A percentile compares a stretch with the other conserved stretches of the same genome.
These are phyloP conservation scores for Rhizophagus clarus DNA, from an alignment of 192 early-diverging fungal species.

Conservation along the genomic window DNA sequence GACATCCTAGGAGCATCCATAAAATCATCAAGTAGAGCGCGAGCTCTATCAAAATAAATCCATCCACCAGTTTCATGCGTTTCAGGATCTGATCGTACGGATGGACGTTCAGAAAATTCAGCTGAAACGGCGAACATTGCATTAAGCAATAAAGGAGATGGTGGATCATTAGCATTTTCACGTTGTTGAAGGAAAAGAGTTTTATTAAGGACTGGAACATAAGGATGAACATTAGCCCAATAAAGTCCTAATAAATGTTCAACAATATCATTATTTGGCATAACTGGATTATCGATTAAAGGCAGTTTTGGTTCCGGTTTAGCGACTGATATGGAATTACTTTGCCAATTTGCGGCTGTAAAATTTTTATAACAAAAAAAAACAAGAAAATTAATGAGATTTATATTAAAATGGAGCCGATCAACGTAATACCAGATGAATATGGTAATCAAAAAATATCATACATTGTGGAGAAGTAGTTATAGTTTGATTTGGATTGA, in stretches of 20 bases:
- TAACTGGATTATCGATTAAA: background rate
- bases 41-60: constrained; percentile 15
- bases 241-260: constrained; percentile 23
- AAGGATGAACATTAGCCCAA: constrained; percentile 27
- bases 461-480: background rate
- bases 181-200: constrained; percentile 2
- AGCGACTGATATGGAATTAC: background rate
- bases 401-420: background rate
- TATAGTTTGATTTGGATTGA: background rate
- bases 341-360: background rate
- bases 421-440: background rate
- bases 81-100: background rate
- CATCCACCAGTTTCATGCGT: background rate
- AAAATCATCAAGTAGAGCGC: constrained; percentile 15
- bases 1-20: constrained; percentile 28
- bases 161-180: constrained; percentile 4
- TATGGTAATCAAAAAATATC: background rate
- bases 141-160: constrained; percentile 13
- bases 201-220: constrained; percentile 30
- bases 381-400: background rate
- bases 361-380: background rate
- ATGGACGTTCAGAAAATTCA: constrained; percentile 20
- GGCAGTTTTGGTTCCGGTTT: constrained; percentile 25
- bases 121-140: constrained; percentile 22
- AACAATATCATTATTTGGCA: background rate